Base-by-base conservation (phyloP, 768 basidiomycete species). In the Gloeostereum incarnatum region DNA sequence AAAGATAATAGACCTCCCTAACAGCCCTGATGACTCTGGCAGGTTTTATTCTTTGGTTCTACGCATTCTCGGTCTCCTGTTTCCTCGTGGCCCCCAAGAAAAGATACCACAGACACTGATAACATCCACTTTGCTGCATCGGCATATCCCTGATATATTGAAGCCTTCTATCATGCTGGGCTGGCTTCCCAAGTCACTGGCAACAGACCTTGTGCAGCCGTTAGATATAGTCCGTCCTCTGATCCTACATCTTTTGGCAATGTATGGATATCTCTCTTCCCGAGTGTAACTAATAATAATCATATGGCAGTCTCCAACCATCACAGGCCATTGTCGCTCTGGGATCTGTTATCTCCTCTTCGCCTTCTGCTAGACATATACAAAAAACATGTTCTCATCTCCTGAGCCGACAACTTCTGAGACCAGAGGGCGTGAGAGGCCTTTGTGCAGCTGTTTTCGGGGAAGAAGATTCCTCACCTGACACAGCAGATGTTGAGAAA, bases 401-500 rank as follows among this genome's bases (percentile, higher is more conserved):
- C 22, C 70, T 91, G 18, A 80, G 76, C 46, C 68, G 71, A 40
- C 85, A 88, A 51, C 57, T 91, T 7, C 57, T 85, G 16, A 75
- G 83, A 16, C 73, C 77, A 0, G 71, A 76, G 17, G 89, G 89
- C 1, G 66, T 90, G 1, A 65, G 63, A 20, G 84, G 83, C 0
- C 66, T 91, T 14, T 78, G 74, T 45, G 65, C 68, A 7, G 81
- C 82, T 7, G 61, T 88, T 1, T 79, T 90, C 38, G 75, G 78
- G 2, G 80, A 79, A 30, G 71, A 71, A 24, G 74, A 76, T 0
- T n/a, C n/a, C n/a, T 47, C 50, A 1, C 62, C 56, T 6, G 74
- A 73, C 3, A 73, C 77, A 38, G 64, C 71, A 2, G 66, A 69
- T 2, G 49, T 86, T 3, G 75, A 82, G 43, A 86, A 83, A 51